phyloP scores from a whole-genome alignment of 2,329 filamentous ascomycete species.

The Ophiostoma sp. region DNA sequence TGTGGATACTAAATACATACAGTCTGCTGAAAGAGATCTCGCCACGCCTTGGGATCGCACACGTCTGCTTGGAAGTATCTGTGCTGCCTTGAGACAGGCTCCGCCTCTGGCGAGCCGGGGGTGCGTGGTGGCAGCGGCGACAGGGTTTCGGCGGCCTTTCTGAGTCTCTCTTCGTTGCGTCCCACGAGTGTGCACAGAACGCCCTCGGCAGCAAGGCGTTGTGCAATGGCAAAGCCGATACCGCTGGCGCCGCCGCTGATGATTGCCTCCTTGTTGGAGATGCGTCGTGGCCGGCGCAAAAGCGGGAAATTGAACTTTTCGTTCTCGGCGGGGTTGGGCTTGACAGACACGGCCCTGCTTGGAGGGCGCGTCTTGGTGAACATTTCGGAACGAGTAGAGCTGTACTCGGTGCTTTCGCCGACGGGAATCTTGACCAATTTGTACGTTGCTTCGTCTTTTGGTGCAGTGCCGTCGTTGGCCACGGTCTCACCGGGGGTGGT shows the following conservation, averaged over 20 bases:
- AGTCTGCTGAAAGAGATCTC: slow-evolving; percentile 14
- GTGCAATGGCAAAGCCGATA: slow-evolving; percentile 64
- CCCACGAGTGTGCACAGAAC: slow-evolving; percentile 57
- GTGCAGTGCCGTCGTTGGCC: neutral
- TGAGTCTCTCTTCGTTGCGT: slow-evolving; percentile 46
- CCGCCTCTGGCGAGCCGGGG: slow-evolving; percentile 4
- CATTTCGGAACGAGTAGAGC: neutral
- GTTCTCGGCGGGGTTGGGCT: neutral
- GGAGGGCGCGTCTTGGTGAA: neutral
- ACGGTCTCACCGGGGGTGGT: too few relatives aligned
- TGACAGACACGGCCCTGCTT: neutral
- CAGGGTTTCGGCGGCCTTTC: slow-evolving; percentile 33
- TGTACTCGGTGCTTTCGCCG: slow-evolving; percentile 4
- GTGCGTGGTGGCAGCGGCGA: slow-evolving; percentile 29
- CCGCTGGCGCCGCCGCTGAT: slow-evolving; percentile 66
- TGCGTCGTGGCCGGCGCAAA: slow-evolving; percentile 33
- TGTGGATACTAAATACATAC: too few relatives aligned
- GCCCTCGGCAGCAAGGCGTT: slow-evolving; percentile 58
- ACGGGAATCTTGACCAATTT: neutral
- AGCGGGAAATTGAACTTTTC: slow-evolving; percentile 29
- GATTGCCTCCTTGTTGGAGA: slow-evolving; percentile 42
- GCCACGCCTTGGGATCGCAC: slow-evolving; percentile 26
- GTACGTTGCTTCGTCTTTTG: neutral
- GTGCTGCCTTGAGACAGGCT: neutral
- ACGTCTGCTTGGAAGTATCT: slow-evolving; percentile 28